Conservation (phyloP, 192 early-diverging fungal species). For the Umbelopsis ramanniana region DNA sequence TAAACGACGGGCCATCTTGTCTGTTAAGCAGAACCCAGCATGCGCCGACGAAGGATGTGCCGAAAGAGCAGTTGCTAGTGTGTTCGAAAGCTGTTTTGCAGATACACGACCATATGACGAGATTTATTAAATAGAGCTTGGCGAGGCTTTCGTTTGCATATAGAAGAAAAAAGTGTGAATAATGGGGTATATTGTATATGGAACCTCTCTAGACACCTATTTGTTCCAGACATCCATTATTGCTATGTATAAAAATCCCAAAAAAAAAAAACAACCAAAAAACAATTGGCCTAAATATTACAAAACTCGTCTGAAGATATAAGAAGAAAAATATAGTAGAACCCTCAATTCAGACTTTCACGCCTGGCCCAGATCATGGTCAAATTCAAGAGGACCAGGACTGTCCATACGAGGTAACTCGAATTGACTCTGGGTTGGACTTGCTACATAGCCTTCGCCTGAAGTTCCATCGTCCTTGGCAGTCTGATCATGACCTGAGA, state of each 20-base stretch:
- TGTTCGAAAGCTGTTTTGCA: constrained; percentile 89
- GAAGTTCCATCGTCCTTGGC: background rate
- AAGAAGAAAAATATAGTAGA: no score
- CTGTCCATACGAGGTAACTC: constrained; percentile 5
- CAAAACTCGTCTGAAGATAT: background rate
- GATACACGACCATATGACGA: constrained; percentile 98
- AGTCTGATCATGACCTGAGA: background rate
- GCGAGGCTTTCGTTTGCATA: background rate
- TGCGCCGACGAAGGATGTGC: constrained; percentile 78
- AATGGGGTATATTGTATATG: constrained; percentile 20
- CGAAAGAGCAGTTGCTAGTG: constrained; percentile 83
- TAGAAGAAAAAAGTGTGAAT: background rate
- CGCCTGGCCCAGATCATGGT: background rate
- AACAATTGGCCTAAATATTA: background rate
- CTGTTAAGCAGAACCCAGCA: constrained; percentile 73
- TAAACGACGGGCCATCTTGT: constrained; percentile 83
- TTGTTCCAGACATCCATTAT: constrained; percentile 34
- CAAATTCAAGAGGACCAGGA: constrained; percentile 1
- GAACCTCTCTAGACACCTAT: constrained; percentile 29
- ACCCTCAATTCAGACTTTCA: background rate
- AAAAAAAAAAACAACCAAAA: constrained; percentile 8
- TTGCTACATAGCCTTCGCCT: background rate
- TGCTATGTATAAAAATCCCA: constrained; percentile 28
- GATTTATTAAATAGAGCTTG: constrained; percentile 64
- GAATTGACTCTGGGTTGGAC: constrained; percentile 10